Base-by-base conservation (phyloP, 208 protist genomes). In the Crithidia fasciculata region DNA sequence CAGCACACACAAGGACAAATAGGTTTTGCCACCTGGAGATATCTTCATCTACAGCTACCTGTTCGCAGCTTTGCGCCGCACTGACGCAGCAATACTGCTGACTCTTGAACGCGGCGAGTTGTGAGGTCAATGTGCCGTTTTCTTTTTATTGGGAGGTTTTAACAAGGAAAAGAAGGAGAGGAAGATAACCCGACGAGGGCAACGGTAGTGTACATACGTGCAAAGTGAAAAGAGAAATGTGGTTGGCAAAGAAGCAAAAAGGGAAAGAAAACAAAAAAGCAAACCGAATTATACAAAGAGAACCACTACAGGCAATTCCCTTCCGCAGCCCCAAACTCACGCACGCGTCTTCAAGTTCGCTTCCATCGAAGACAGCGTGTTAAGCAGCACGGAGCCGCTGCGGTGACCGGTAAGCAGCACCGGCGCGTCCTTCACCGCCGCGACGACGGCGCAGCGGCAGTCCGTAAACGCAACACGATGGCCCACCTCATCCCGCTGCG, bases 351-450 rank as follows among this genome's bases (percentile, higher is more conserved):
- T 69, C 60, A 59, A 43, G 5, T 4, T 59, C 6, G 45, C 62
- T 13, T 66, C 62, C 2, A 43, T 43, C 13, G 52, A 39, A 13
- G 57, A n/a, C 45, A 81, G 45, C n/a, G 76, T 40, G 62, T 52
- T 78, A 40, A 80, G 58, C 19, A 79, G 57, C 41, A 85, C 80
- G 28, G 57, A 66, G 15, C 80, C 80, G 40, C 64, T 72, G 47
- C 59, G 53, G 50, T 81, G 75, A 2, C 80, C 80, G 3, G 76
- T 81, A 59, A 85, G 69, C 44, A 85, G 66, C 49, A 53, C 66
- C 13, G 73, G 19, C 15, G 53, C 63, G 12, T 67, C 70, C 45
- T 74, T 80, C 52, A 80, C 58, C n/a, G 16, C 70, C n/a, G 53
- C 39, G 18, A 80, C 47, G 45, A 49, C 67, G 53, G 58, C 62